A percentile compares a stretch with the other conserved stretches of the same genome.
These are phyloP conservation scores for Psilocybe cubensis DNA, from an alignment of 768 basidiomycete species.

Conservation along the genomic window DNA sequence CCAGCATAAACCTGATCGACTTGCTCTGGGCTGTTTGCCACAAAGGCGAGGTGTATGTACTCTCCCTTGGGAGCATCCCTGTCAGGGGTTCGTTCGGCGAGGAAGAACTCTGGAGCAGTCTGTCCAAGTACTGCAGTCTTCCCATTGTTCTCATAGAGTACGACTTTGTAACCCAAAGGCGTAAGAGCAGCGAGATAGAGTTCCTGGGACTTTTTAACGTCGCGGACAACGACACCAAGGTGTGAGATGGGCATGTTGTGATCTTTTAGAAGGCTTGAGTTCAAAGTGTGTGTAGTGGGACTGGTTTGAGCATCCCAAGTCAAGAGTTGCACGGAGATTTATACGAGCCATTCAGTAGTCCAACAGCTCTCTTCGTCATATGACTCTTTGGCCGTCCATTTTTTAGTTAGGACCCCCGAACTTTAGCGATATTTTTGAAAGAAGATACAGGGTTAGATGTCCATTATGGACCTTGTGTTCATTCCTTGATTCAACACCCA, in stretches of 20 bases:
- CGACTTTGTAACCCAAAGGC: conserved; percentile 25
- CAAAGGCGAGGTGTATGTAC: conserved; percentile 27
- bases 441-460: too few relatives aligned
- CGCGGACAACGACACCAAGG: conserved; percentile 12
- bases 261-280: too few relatives aligned
- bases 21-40: conserved; percentile 21
- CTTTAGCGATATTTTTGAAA: too few relatives aligned
- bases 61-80: neutral
- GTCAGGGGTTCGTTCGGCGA: conserved; percentile 6
- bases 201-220: conserved; percentile 16
- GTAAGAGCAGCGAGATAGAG: conserved; percentile 27
- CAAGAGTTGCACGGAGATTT: too few relatives aligned
- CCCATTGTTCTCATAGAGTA: conserved; percentile 16
- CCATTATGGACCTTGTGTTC: too few relatives aligned
- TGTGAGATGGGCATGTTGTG: conserved; percentile 24
- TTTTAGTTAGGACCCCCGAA: too few relatives aligned
- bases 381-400: too few relatives aligned
- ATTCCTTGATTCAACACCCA: too few relatives aligned
- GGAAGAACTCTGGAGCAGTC: conserved; percentile 25
- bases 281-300: too few relatives aligned
- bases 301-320: too few relatives aligned
- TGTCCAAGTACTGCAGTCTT: conserved; percentile 21
- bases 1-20: conserved; percentile 28
- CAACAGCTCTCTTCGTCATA: too few relatives aligned
- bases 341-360: too few relatives aligned